A percentile compares a stretch with the other conserved stretches of the same genome.
Conservation (phyloP, 208 protist species). For the Endotrypanum monterogeii region DNA sequence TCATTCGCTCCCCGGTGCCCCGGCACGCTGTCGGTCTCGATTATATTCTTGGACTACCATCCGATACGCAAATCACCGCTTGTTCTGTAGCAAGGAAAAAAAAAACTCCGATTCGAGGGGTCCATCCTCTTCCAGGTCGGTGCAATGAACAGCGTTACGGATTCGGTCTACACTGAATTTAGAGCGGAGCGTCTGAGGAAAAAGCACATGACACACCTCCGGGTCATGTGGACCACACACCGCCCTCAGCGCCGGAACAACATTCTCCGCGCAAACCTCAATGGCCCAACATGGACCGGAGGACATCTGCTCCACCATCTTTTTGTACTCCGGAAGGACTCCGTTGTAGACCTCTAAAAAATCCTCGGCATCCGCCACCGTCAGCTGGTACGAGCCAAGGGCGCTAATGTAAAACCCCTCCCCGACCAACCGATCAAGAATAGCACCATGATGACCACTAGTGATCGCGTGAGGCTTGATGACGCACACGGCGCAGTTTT, state of each 20-base stretch:
- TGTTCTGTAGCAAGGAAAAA: conserved; percentile 90
- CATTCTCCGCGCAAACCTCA: conserved; percentile 90
- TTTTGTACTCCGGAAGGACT: conserved; percentile 94
- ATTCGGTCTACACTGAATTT: conserved; percentile 89
- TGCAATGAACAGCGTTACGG: conserved; percentile 95
- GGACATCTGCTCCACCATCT: conserved; percentile 92
- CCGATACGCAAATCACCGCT: conserved; percentile 16
- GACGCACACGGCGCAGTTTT: conserved; percentile 93
- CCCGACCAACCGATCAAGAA: conserved; percentile 90
- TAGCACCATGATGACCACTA: conserved; percentile 84
- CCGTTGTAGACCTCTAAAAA: conserved; percentile 98
- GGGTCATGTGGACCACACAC: conserved; percentile 93
- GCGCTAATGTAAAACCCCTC: conserved; percentile 94
- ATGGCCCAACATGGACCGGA: conserved; percentile 89
- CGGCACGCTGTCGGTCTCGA: neutral
- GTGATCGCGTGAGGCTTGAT: conserved; percentile 96
- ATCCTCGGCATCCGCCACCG: conserved; percentile 90
- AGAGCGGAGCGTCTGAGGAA: conserved; percentile 93
- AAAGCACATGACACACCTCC: conserved; percentile 88
- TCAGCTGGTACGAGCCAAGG: conserved; percentile 89
- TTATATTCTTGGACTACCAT: neutral
- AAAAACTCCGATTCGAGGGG: conserved; percentile 95
- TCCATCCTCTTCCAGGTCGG: conserved; percentile 96
- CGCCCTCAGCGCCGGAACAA: conserved; percentile 73
- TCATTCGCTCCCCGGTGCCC: neutral